Evolutionary conservation across 1,139 yeast species (phyloP).

Genomic region (Trichomonascaceae sp.): DNA sequence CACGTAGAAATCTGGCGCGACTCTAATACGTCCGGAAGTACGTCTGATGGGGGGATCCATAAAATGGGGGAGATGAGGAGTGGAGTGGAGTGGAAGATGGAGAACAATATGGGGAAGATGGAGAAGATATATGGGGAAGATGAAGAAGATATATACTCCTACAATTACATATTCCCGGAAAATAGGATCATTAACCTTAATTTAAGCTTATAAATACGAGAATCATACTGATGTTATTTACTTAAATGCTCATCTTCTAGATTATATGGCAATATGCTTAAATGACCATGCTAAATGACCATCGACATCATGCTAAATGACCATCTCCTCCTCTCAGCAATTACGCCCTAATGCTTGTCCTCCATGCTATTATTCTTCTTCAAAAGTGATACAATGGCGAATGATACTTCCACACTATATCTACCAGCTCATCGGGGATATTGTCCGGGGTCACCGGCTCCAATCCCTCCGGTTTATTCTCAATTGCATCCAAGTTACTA

Average conservation of each 20-base stretch:
- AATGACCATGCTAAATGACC: no score
- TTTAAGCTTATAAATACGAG: no score
- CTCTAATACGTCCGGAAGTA: constrained; percentile 20
- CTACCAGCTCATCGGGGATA: neutral
- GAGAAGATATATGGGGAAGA: no score
- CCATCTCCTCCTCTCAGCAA: no score
- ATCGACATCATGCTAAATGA: no score
- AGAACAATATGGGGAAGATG: no score
- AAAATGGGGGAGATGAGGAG: neutral
- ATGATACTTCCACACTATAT: neutral
- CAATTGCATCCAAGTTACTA: neutral
- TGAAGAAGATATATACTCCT: no score
- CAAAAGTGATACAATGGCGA: neutral
- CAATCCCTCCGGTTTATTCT: neutral
- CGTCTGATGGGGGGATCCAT: constrained; percentile 7
- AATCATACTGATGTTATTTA: no score
- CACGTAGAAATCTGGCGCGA: constrained; percentile 19
- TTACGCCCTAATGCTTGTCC: neutral
- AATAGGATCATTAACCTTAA: no score
- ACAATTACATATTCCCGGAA: no score
- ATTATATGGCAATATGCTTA: no score
- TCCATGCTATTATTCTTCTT: neutral
- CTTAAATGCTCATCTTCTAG: no score
- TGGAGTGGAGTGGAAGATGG: neutral
- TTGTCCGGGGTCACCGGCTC: neutral